Evolutionary conservation across 129 eudicot species (phyloP).

Genomic region (Flaveria sonorensis): DNA sequence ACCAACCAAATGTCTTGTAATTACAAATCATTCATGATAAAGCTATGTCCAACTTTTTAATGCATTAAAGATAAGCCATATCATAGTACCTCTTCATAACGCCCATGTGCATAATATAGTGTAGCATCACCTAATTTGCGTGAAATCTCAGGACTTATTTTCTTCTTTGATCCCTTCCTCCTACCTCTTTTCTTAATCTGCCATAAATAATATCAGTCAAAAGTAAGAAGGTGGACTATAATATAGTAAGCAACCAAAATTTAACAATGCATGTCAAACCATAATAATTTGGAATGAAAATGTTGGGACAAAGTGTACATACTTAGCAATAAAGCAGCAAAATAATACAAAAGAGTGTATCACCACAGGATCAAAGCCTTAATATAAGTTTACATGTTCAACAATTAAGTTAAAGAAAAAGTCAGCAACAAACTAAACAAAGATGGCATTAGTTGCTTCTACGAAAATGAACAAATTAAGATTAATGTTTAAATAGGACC

Average conservation of each 20-base stretch:
- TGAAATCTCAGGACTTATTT: constrained; percentile 61
- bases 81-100: constrained; percentile 67
- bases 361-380: neutral
- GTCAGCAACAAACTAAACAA: neutral
- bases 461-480: neutral
- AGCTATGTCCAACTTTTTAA: neutral
- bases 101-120: constrained; percentile 70
- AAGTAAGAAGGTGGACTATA: neutral
- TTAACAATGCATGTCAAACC: constrained; percentile 8
- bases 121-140: constrained; percentile 92
- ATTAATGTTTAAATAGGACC: neutral
- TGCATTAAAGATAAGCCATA: neutral
- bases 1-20: neutral
- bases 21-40: neutral
- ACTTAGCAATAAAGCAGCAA: neutral
- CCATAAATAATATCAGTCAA: constrained; percentile 12
- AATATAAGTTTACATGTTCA: neutral
- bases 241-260: constrained; percentile 20
- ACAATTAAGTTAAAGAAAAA: neutral
- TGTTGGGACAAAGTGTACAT: neutral
- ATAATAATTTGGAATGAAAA: neutral
- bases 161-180: constrained; percentile 73
- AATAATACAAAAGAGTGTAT: neutral
- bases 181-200: constrained; percentile 75
- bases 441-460: neutral